Evolutionary conservation across 2,329 filamentous ascomycete genomes (phyloP).

Genomic region (Seiridium cupressi): DNA sequence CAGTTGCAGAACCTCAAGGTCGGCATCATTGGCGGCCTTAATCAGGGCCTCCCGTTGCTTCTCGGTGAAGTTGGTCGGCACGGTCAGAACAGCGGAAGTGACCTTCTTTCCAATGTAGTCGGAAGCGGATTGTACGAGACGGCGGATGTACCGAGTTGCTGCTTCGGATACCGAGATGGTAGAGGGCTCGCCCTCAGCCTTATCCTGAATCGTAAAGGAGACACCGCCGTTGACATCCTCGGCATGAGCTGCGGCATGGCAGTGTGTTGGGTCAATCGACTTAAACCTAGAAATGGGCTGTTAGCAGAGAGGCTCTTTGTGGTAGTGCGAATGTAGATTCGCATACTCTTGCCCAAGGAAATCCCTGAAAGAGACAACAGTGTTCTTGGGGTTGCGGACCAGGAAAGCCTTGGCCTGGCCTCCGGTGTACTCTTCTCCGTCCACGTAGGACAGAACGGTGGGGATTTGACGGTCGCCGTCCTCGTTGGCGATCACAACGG

Average conservation of each 20-base stretch:
- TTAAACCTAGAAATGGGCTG: conserved; percentile 65
- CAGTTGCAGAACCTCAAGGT: conserved; percentile 86
- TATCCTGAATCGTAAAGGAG: conserved; percentile 82
- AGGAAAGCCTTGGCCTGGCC: conserved; percentile 93
- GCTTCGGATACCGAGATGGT: conserved; percentile 77
- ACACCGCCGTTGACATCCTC: conserved; percentile 69
- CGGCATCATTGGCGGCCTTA: conserved; percentile 75
- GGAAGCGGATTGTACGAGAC: conserved; percentile 77
- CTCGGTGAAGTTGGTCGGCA: conserved; percentile 91
- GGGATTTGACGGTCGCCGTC: conserved; percentile 99
- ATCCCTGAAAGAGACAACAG: conserved; percentile 92
- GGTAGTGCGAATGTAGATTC: not conserved
- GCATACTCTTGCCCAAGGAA: conserved; percentile 89
- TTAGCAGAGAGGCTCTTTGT: not conserved
- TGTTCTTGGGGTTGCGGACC: conserved; percentile 89
- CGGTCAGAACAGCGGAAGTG: conserved; percentile 89
- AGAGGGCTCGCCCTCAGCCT: conserved; percentile 61
- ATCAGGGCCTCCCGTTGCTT: conserved; percentile 80
- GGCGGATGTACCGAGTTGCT: conserved; percentile 79
- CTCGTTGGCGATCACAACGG: conserved; percentile 98
- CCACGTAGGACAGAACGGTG: conserved; percentile 88
- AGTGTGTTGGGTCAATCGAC: conserved; percentile 92
- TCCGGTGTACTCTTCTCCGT: conserved; percentile 95
- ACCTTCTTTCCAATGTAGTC: conserved; percentile 93
- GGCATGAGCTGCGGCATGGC: conserved; percentile 90